phyloP scores from a whole-genome alignment of 129 eudicot genomes.

The Lonicera japonica region DNA sequence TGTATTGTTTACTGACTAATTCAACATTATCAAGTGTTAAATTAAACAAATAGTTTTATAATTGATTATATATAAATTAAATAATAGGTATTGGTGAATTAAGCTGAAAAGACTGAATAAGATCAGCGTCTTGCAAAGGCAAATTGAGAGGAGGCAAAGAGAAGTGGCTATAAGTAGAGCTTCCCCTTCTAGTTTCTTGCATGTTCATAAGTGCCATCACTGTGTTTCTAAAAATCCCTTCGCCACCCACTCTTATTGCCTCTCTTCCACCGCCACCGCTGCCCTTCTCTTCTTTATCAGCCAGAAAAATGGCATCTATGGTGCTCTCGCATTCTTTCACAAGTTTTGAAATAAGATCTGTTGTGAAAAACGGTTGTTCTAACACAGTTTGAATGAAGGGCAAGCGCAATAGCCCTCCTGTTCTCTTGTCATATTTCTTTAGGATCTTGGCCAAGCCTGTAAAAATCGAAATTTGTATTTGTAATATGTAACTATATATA shows the following conservation, averaged over 20 bases:
- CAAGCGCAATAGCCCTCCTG: slow-evolving; percentile 65
- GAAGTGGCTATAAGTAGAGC: slow-evolving; percentile 70
- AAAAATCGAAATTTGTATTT: background rate
- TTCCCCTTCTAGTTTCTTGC: slow-evolving; percentile 77
- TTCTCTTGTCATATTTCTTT: slow-evolving; percentile 87
- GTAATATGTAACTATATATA: background rate
- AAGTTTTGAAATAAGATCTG: slow-evolving; percentile 73
- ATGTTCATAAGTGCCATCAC: slow-evolving; percentile 77
- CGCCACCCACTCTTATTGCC: slow-evolving; percentile 40
- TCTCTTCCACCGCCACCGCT: slow-evolving; percentile 10
- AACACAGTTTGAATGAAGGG: slow-evolving; percentile 68
- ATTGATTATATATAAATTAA: slow-evolving; percentile 4
- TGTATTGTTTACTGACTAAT: too few species aligned
- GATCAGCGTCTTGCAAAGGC: slow-evolving; percentile 40
- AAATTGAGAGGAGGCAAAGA: slow-evolving; percentile 69
- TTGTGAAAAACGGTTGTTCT: slow-evolving; percentile 83
- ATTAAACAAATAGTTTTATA: background rate
- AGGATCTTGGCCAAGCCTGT: slow-evolving; percentile 83
- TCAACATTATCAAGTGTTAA: too few species aligned
- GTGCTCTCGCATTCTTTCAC: slow-evolving; percentile 64
- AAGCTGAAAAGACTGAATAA: slow-evolving; percentile 49
- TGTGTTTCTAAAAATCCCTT: slow-evolving; percentile 75
- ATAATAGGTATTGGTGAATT: slow-evolving; percentile 44
- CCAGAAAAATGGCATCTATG: slow-evolving; percentile 58
- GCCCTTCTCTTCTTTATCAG: slow-evolving; percentile 2